A percentile compares a stretch with the other conserved stretches of the same genome.
phyloP scores from a whole-genome alignment of 257 asterid species.

The Solanum sejunctum region DNA sequence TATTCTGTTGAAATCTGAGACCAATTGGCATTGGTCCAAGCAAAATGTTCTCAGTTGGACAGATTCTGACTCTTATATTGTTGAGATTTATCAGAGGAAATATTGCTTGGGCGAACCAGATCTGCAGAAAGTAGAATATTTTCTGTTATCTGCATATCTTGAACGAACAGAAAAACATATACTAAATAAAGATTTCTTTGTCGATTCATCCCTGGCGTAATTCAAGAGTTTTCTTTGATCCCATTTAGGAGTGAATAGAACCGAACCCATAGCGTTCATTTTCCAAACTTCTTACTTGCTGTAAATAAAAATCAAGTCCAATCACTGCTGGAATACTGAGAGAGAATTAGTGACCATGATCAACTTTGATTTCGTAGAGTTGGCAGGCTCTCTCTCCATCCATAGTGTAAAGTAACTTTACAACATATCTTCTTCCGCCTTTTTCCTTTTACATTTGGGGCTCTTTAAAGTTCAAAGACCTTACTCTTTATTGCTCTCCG shows the following conservation, averaged over 20 bases:
- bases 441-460: not conserved
- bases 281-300: not conserved
- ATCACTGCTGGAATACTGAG: not conserved
- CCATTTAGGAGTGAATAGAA: not conserved
- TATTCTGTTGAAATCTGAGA: not conserved
- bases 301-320: not conserved
- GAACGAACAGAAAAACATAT: not conserved
- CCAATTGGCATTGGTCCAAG: not conserved
- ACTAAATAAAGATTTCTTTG: not conserved
- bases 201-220: not conserved
- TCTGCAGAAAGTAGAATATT: not conserved
- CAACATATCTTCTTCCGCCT: not conserved
- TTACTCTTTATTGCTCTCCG: not conserved
- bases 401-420: not conserved
- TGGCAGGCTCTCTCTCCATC: not conserved
- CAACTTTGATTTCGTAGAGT: not conserved
- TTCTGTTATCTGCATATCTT: not conserved
- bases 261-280: not conserved
- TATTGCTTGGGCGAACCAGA: not conserved
- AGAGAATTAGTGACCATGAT: not conserved
- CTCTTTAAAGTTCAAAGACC: not conserved
- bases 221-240: not conserved
- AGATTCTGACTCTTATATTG: not conserved
- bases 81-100: not conserved
- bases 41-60: not conserved